These are phyloP conservation scores for Phytophthora cryptogea DNA, from an alignment of 352 stramenopile species.

Conservation along the genomic window DNA sequence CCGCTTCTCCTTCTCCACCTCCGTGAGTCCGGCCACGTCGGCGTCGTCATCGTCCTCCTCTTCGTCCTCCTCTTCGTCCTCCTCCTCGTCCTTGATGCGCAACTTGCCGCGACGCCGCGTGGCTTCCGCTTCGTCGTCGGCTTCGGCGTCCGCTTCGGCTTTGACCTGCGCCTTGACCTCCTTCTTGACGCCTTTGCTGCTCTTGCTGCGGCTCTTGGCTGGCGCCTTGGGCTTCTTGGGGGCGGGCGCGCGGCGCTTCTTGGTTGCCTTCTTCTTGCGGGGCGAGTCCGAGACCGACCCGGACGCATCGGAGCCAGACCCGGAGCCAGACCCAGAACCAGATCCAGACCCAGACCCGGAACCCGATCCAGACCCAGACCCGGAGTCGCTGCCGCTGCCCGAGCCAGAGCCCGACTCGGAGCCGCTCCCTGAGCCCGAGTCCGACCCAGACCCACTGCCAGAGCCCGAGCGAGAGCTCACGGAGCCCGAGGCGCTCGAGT, in stretches of 20 bases:
- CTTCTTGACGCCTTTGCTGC: slow-evolving; percentile 38
- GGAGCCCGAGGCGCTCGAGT: slow-evolving; percentile 61
- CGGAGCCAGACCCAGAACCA: slow-evolving; percentile 41
- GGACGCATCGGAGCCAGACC: slow-evolving; percentile 31
- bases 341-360: slow-evolving; percentile 44
- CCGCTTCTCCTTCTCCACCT: slow-evolving; percentile 88
- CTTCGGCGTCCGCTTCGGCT: slow-evolving; percentile 54
- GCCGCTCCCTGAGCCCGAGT: slow-evolving; percentile 18
- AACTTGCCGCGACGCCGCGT: slow-evolving; percentile 42
- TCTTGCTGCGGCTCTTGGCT: slow-evolving; percentile 35
- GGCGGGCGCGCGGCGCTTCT: slow-evolving; percentile 39
- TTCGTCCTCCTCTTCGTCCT: slow-evolving; percentile 52
- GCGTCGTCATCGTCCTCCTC: slow-evolving; percentile 61
- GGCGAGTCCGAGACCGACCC: slow-evolving; percentile 24
- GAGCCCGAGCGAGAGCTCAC: slow-evolving; percentile 58
- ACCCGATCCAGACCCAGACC: slow-evolving; percentile 36
- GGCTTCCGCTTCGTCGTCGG: slow-evolving; percentile 58
- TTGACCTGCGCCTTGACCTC: slow-evolving; percentile 42
- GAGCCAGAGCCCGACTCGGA: slow-evolving; percentile 44
- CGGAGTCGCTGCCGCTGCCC: slow-evolving; percentile 38
- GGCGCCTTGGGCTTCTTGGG: slow-evolving; percentile 44
- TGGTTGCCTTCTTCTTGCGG: slow-evolving; percentile 50
- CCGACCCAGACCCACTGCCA: slow-evolving; percentile 22
- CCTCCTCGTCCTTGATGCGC: slow-evolving; percentile 41
- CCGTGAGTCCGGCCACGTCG: slow-evolving; percentile 72